Evolutionary conservation across 2,329 filamentous ascomycete species (phyloP).

Genomic region (Elsinoe necatrix): DNA sequence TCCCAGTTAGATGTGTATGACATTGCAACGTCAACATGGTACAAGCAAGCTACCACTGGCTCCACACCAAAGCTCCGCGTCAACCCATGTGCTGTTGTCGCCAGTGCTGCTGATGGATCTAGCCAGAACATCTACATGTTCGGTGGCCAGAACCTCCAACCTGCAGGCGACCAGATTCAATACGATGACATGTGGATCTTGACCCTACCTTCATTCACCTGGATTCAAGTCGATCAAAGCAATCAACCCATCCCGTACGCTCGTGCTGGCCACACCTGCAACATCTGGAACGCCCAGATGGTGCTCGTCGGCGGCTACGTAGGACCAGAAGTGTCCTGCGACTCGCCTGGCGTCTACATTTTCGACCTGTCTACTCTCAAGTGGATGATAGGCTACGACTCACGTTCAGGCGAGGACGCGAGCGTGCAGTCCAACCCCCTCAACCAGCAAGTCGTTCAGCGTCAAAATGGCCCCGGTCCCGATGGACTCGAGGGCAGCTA

Average conservation of each 20-base stretch:
- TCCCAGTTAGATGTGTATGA: slow-evolving; percentile 75
- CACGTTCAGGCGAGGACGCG: slow-evolving; percentile 25
- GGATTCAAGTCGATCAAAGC: slow-evolving; percentile 57
- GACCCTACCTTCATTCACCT: slow-evolving; percentile 70
- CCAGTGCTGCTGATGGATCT: slow-evolving; percentile 58
- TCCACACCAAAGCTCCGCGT: slow-evolving; percentile 51
- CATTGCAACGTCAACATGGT: slow-evolving; percentile 61
- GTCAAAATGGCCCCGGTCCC: slow-evolving; percentile 34
- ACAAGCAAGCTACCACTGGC: slow-evolving; percentile 59
- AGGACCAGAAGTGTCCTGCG: slow-evolving; percentile 52
- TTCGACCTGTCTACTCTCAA: slow-evolving; percentile 63
- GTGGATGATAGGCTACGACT: slow-evolving; percentile 43
- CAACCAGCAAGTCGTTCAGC: slow-evolving; percentile 46
- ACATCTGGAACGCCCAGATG: slow-evolving; percentile 75
- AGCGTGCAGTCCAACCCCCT: slow-evolving; percentile 32
- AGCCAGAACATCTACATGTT: slow-evolving; percentile 73
- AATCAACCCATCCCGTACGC: slow-evolving; percentile 44
- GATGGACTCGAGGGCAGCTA: slow-evolving; percentile 51
- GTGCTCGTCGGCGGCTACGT: slow-evolving; percentile 65
- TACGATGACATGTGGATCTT: slow-evolving; percentile 74
- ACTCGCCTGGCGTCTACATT: slow-evolving; percentile 61
- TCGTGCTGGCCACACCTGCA: slow-evolving; percentile 66
- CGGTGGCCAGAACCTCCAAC: slow-evolving; percentile 64
- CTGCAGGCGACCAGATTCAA: slow-evolving; percentile 49
- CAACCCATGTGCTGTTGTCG: slow-evolving; percentile 65